Base-by-base conservation (phyloP, 83 land plant genomes). In the Diphasiastrum complanatum region DNA sequence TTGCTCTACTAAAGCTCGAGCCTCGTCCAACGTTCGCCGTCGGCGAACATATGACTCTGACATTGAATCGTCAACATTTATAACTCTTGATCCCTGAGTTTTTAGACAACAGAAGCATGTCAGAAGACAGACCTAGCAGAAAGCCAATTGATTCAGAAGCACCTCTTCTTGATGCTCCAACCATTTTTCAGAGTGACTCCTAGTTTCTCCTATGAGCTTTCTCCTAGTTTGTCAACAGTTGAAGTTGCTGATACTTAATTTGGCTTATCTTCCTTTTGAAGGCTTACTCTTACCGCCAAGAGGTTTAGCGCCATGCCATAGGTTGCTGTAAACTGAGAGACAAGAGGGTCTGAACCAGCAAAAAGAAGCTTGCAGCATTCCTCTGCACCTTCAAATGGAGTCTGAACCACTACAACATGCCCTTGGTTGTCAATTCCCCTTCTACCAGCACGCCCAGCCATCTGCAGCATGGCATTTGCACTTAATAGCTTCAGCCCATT, bases 261-360 rank as follows among this genome's bases (percentile, higher is more conserved):
- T 16, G 43, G 12, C 43, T 8, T 40, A 40, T 40, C 12, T 40
- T 8, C 8, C 8, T 40, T 40, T 40, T n/a, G n/a, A n/a, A n/a
- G n/a, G n/a, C n/a, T n/a, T 59, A 26, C 6, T 62, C 83, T 63
- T 78, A 85, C 91, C 45, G 75, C 85, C 51, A 93, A 74, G 51
- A 93, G 86, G 78, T 93, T 89, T 22, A 93, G 77, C 50, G 95
- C 99, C 99, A 93, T 93, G 36, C 99, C 99, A 76, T 93, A 93
- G 33, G 96, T 91, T 64, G 99, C 99, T 28, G 88, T 83, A 66
- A 93, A 93, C 61, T 93, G 99, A 51, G 99, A 93, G 50, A 83
- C 96, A 70, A 93, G 87, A 43, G 99, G 92, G 47, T 93, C 96
- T 30, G 82, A 63, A 12, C 89, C 99, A 65, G 88, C 66, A 73